Evolutionary conservation across 495 filamentous ascomycete species (phyloP).

Genomic region (Mytilinidion resinicola): DNA sequence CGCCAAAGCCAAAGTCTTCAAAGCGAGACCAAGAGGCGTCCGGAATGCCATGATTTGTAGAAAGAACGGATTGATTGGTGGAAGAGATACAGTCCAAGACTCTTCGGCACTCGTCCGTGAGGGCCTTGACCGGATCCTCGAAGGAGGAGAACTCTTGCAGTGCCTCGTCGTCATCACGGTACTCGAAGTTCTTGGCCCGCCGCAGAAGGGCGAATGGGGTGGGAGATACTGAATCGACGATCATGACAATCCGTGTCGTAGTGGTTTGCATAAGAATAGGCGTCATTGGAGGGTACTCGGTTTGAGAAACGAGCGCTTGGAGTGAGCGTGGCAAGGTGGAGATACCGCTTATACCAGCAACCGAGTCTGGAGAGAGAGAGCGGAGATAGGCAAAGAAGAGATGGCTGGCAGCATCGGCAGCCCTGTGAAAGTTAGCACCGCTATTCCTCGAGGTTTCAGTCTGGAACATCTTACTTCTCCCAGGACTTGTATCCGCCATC

Average conservation of each 20-base stretch:
- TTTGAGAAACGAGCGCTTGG: constrained; percentile 81
- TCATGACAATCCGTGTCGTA: constrained; percentile 90
- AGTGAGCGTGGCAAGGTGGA: constrained; percentile 81
- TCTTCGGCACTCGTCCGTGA: constrained; percentile 89
- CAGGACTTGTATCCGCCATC: constrained; percentile 89
- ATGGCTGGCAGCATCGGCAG: constrained; percentile 92
- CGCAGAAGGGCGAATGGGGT: constrained; percentile 89
- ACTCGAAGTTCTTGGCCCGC: constrained; percentile 90
- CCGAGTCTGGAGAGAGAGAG: constrained; percentile 73
- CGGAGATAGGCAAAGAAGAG: constrained; percentile 96
- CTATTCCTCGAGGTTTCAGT: constrained; percentile 8
- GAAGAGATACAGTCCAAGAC: constrained; percentile 85
- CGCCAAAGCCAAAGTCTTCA: constrained; percentile 88
- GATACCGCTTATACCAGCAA: constrained; percentile 64
- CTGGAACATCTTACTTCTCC: constrained; percentile 47
- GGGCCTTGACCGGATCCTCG: constrained; percentile 78
- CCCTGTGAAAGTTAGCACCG: constrained; percentile 44
- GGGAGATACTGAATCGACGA: constrained; percentile 90
- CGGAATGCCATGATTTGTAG: constrained; percentile 44
- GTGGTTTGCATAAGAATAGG: constrained; percentile 70
- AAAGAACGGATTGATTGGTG: constrained; percentile 71
- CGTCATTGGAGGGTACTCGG: constrained; percentile 86
- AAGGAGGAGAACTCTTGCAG: constrained; percentile 77
- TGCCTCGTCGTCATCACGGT: constrained; percentile 77
- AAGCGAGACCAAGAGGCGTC: constrained; percentile 96